Evolutionary conservation across 176 grass and related monocot genomes (phyloP), one percentile per base, ranked within the genome.

Genomic region (Oryza nivara): DNA sequence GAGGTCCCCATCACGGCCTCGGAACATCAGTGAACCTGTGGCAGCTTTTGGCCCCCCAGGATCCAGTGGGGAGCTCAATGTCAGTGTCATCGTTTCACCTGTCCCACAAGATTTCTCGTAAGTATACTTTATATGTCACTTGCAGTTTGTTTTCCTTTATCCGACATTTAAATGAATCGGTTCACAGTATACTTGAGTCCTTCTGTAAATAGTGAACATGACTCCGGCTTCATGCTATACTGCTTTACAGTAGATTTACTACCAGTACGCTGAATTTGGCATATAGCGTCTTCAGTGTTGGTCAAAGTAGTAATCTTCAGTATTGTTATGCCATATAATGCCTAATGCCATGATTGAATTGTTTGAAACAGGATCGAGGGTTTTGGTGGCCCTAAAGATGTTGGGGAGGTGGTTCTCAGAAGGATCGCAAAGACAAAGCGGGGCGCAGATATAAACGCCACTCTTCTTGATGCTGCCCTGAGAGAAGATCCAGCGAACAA

Each of bases 1-100:
- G 17, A 46, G 49, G 25, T 67, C 84, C 12, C 44, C 65, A 1
- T 40, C 76, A 48, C 22, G 69, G 3, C 81, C 82, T 51, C 83
- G 68, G 35, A 71, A 83, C 32, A 19, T 84, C 64, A 89, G 81
- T 77, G 93, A 95, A 51, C 96, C 93, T 17, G 86, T 98, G 44
- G 91, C 89, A 22, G 96, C 96, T 12, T 98, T 98, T 77, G 96
- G 96, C 0, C 93, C 96, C 5, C 96, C 93, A 0, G 96, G 93
- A 54, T 95, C 96, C 48, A 98, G 26, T 19, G 93, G 96, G 25
- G 93, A 94, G 67, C 93, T 98, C 49, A 98, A 98, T 51, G 92
- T 95, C 67, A 98, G 96, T 75, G 87, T 99, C 76, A 94, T 99
- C 11, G 91, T 94, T 1, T 94, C 96, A 36, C 64, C 88, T 16